Percentiles rank a stretch among this genome's conserved stretches.
phyloP scores from a whole-genome alignment of 2,329 filamentous ascomycete species.

The Colletotrichum karsti region DNA sequence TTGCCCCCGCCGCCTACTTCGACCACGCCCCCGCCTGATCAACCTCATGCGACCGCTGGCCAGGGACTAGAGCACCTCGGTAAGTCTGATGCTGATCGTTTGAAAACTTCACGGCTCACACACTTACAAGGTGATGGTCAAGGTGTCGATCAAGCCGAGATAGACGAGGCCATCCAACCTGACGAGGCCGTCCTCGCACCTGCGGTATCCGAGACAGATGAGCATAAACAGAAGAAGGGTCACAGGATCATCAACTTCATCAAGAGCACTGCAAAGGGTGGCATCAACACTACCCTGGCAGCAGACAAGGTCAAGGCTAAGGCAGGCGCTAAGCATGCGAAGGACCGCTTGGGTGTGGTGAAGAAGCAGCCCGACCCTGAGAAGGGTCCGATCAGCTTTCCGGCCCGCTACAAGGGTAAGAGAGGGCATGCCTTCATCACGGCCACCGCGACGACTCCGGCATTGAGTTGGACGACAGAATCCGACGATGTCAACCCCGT shows the following conservation, averaged over 20 bases:
- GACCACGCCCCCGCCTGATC: constrained; percentile 43
- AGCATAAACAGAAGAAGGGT: constrained; percentile 48
- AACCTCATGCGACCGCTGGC: constrained; percentile 54
- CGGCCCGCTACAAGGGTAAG: constrained; percentile 73
- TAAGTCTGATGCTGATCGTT: constrained; percentile 28
- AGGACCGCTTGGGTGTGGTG: constrained; percentile 77
- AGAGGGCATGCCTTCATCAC: constrained; percentile 78
- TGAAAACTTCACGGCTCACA: constrained; percentile 29
- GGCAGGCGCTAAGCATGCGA: constrained; percentile 67
- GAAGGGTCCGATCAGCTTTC: constrained; percentile 80
- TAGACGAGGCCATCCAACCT: constrained; percentile 67
- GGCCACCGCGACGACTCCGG: constrained; percentile 71
- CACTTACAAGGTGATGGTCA: constrained; percentile 56
- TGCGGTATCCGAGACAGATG: constrained; percentile 60
- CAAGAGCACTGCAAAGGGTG: constrained; percentile 74
- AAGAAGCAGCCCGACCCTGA: constrained; percentile 48
- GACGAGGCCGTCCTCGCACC: constrained; percentile 46
- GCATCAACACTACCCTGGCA: constrained; percentile 76
- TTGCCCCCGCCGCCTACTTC: constrained; percentile 66
- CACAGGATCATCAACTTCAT: constrained; percentile 69
- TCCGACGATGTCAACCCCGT: constrained; percentile 63
- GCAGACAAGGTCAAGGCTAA: constrained; percentile 77
- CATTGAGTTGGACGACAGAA: constrained; percentile 71
- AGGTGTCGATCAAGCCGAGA: constrained; percentile 68
- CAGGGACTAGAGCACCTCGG: constrained; percentile 45